phyloP scores from a whole-genome alignment of 305 asterid species.

The Fraxinus nigra region DNA sequence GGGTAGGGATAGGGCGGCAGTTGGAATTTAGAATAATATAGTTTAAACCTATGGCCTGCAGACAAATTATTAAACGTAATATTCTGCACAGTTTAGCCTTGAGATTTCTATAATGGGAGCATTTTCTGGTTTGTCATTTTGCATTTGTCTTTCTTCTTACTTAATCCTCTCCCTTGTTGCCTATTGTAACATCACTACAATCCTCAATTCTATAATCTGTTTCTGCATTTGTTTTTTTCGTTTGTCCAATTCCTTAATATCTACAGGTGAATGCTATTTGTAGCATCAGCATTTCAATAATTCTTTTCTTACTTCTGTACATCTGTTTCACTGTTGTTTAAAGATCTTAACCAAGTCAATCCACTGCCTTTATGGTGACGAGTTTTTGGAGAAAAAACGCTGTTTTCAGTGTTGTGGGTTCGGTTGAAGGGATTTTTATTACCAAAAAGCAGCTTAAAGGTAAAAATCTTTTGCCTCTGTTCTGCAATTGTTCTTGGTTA shows the following conservation, averaged over 20 bases:
- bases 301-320: slow-evolving; percentile 12
- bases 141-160: slow-evolving; percentile 39
- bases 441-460: slow-evolving; percentile 19
- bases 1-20: slow-evolving; percentile 9
- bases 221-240: slow-evolving; percentile 15
- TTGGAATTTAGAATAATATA: slow-evolving; percentile 4
- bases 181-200: slow-evolving; percentile 27
- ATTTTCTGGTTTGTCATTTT: slow-evolving; percentile 28
- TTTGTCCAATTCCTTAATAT: slow-evolving; percentile 9
- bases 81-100: neutral
- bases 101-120: neutral
- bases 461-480: slow-evolving; percentile 2
- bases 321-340: slow-evolving; percentile 16
- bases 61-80: neutral
- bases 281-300: slow-evolving; percentile 24
- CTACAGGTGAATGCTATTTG: slow-evolving; percentile 31
- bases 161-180: slow-evolving; percentile 22
- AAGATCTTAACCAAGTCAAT: slow-evolving; percentile 8
- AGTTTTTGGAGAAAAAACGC: slow-evolving; percentile 3
- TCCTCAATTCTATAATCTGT: slow-evolving; percentile 15
- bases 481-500: neutral
- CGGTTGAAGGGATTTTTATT: slow-evolving; percentile 6
- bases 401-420: neutral
- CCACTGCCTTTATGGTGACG: slow-evolving; percentile 17
- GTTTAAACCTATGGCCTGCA: slow-evolving; percentile 26